A percentile compares a stretch with the other conserved stretches of the same genome.
Conservation (phyloP, 139 green algal genomes). For the Edaphochlamys debaryana region DNA sequence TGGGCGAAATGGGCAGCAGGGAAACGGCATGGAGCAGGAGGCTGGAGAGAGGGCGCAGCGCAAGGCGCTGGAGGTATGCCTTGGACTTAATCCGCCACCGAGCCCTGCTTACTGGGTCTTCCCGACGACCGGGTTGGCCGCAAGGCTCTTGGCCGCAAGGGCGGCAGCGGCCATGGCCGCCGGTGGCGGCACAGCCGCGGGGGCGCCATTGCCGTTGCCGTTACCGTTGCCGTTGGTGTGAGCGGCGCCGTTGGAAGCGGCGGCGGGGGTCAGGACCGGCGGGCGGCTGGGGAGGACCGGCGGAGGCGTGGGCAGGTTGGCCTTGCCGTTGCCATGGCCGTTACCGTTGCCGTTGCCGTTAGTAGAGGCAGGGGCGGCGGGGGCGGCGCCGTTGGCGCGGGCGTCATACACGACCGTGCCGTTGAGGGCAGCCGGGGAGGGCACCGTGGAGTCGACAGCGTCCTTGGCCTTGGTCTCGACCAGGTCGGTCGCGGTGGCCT, state of each 20-base stretch:
- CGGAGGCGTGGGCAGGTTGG: neutral
- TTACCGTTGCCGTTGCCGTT: slow-evolving; percentile 59
- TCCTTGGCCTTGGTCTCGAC: slow-evolving; percentile 43
- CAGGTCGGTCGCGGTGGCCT: slow-evolving; percentile 61
- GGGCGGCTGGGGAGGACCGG: slow-evolving; percentile 29
- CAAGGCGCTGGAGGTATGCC: too few species aligned
- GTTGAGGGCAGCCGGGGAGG: slow-evolving; percentile 3
- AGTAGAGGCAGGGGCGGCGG: neutral
- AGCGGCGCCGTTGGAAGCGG: too few species aligned
- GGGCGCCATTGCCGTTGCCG: too few species aligned
- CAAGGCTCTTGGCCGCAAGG: neutral
- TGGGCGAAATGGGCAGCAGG: too few species aligned
- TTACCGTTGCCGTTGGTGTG: too few species aligned
- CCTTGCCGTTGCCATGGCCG: slow-evolving; percentile 37
- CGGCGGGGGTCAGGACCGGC: neutral
- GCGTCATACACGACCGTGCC: slow-evolving; percentile 50
- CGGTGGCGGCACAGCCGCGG: slow-evolving; percentile 10
- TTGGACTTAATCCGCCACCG: too few species aligned
- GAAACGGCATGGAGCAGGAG: too few species aligned
- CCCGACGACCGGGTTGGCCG: neutral
- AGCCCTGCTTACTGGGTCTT: too few species aligned
- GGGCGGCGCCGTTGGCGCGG: neutral
- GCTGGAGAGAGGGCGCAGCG: too few species aligned
- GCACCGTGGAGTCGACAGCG: slow-evolving; percentile 18
- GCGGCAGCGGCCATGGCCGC: neutral